Base-by-base conservation (phyloP, 805 yeast species). In the Starmerella bacillaris region DNA sequence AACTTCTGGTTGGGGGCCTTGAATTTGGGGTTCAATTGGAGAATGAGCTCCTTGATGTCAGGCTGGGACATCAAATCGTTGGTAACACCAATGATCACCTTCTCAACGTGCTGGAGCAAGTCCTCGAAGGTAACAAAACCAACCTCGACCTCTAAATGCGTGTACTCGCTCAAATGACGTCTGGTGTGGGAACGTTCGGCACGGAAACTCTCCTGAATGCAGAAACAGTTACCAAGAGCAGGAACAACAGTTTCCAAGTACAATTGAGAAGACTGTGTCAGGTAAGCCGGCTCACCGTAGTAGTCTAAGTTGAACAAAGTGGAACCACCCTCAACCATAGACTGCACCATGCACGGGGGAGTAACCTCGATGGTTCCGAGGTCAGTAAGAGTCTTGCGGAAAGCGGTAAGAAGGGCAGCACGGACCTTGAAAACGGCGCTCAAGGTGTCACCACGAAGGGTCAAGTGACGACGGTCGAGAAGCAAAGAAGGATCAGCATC, bases 291-390 rank as follows among this genome's bases (percentile, higher is more conserved):
- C 64, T 89, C 92, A 37, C 94, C 96, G 57, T 89, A 89, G 65
- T 92, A 89, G 57, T 79, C 78, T 64, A 89, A 65, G 51, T 75
- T 73, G 67, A 89, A 89, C 54, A 89, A 66, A 14, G 98, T 89
- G 27, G 95, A 78, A 36, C 99, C 99, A 57, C 99, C 98, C 64
- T 89, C 99, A 40, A 89, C 99, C 65, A 89, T 96, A 27, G 94
- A 84, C 64, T 89, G 98, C 37, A 89, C 99, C 96, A 89, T 89
- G 62, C 96, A 84, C 53, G 99, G 99, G 31, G 98, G 95, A 27
- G 96, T 89, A 40, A 92, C 94, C 66, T 89, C 99, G 21, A 72
- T 61, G 35, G 84, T 53, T 22, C 70, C 68, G 61, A 76, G 80
- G 51, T 80, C 89, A 18, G 56, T 63, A 55, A 68, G 86, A 39